Conservation (phyloP, 768 basidiomycete genomes). For the Suillus weaverae region DNA sequence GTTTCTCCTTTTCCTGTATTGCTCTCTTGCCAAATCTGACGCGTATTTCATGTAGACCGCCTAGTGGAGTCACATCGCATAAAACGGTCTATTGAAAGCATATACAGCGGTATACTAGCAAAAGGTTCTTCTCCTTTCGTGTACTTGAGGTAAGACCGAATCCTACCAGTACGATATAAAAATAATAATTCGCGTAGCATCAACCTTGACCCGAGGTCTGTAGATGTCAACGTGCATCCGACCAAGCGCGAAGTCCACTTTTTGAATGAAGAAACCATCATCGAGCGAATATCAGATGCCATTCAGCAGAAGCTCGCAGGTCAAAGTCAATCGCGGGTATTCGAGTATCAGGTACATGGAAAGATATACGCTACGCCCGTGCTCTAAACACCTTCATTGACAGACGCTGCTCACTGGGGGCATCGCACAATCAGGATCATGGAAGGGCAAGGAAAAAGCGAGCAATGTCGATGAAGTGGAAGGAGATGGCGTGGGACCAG, state of each 20-base stretch:
- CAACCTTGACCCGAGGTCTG: conserved; percentile 78
- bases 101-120: conserved; percentile 82
- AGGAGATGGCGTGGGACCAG: conserved; percentile 24
- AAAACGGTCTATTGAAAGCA: conserved; percentile 82
- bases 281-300: conserved; percentile 69
- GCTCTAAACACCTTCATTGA: conserved; percentile 2
- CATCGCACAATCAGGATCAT: conserved; percentile 31
- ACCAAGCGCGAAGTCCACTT: conserved; percentile 98
- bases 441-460: conserved; percentile 30
- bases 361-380: background rate
- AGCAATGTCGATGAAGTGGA: conserved; percentile 41
- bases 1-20: conserved; percentile 25
- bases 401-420: conserved; percentile 65
- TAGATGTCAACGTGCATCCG: conserved; percentile 98
- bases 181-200: conserved; percentile 46
- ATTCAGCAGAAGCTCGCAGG: conserved; percentile 66
- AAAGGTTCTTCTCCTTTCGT: conserved; percentile 90
- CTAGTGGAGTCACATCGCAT: conserved; percentile 87
- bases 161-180: background rate
- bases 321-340: conserved; percentile 64
- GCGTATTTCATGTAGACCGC: conserved; percentile 57
- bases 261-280: conserved; percentile 85
- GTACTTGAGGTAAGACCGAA: conserved; percentile 75
- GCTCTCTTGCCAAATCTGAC: background rate
- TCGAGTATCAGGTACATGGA: conserved; percentile 65